phyloP scores from a whole-genome alignment of 139 green algal genomes.

The Edaphochlamys debaryana region DNA sequence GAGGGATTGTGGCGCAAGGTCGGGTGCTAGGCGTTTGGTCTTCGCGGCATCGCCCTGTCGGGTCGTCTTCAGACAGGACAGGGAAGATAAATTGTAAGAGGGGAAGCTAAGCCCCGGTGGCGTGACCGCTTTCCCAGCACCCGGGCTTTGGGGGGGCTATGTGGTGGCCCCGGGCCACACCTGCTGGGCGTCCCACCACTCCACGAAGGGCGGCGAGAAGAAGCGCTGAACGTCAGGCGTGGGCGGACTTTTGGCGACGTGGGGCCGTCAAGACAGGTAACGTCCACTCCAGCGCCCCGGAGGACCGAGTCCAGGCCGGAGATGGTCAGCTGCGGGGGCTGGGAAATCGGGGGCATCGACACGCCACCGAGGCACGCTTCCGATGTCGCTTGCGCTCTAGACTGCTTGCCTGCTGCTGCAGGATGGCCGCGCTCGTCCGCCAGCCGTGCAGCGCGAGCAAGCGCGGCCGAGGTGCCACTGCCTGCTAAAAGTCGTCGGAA shows the following conservation, averaged over 20 bases:
- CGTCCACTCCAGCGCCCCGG: not conserved
- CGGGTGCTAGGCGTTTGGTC: no score
- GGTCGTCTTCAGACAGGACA: no score
- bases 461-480: not conserved
- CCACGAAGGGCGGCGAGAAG: slow-evolving; percentile 49
- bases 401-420: slow-evolving; percentile 16
- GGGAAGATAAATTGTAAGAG: no score
- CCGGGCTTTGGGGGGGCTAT: no score
- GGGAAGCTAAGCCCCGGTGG: no score
- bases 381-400: not conserved
- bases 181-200: slow-evolving; percentile 53
- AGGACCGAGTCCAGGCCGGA: not conserved
- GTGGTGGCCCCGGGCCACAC: no score
- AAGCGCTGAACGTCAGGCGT: slow-evolving; percentile 17
- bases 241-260: slow-evolving; percentile 5
- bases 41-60: no score
- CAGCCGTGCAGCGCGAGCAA: slow-evolving; percentile 52
- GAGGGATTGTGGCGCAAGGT: no score
- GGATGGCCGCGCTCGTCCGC: slow-evolving; percentile 43
- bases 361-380: not conserved
- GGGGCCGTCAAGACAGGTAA: slow-evolving; percentile 43
- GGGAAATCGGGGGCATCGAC: not conserved
- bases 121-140: no score
- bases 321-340: not conserved
- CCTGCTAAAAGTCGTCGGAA: no score